These are phyloP conservation scores for Beauveria australis DNA, from an alignment of 2,329 filamentous ascomycete species.

Conservation along the genomic window DNA sequence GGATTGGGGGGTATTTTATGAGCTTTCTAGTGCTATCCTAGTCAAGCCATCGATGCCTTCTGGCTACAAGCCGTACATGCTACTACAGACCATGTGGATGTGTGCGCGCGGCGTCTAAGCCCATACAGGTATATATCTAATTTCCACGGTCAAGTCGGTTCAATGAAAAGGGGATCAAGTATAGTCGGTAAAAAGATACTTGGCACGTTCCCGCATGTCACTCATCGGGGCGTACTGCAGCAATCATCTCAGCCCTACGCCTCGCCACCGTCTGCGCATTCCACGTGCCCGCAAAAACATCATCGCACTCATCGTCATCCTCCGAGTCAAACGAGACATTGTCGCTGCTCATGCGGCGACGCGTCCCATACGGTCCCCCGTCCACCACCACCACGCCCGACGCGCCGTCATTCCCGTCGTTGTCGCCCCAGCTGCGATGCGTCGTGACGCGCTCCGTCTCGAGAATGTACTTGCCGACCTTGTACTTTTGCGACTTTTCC, in stretches of 20 bases:
- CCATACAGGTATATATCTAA: background rate
- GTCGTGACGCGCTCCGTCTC: constrained; percentile 51
- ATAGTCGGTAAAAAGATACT: background rate
- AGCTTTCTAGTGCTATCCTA: constrained; percentile 8
- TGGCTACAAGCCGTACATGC: background rate
- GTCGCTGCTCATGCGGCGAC: constrained; percentile 13
- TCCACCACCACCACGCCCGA: constrained; percentile 4
- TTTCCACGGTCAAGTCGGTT: background rate
- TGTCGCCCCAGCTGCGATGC: constrained; percentile 40
- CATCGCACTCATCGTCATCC: constrained; percentile 59
- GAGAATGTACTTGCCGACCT: constrained; percentile 60
- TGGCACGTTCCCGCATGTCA: background rate
- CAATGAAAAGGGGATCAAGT: background rate
- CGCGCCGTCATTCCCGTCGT: background rate
- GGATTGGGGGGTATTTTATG: background rate
- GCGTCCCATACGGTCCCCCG: constrained; percentile 8
- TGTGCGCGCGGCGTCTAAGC: background rate
- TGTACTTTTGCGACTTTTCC: constrained; percentile 54
- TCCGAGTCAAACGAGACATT: constrained; percentile 52
- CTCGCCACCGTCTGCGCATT: constrained; percentile 43
- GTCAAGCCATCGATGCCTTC: background rate
- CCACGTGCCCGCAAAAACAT: constrained; percentile 56
- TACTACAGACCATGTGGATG: background rate
- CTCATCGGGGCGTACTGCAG: background rate
- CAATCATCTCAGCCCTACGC: constrained; percentile 33